Percentiles rank a stretch among this genome's conserved stretches.
phyloP scores from a whole-genome alignment of 1,139 yeast genomes.

The Arxiozyma heterogenica region DNA sequence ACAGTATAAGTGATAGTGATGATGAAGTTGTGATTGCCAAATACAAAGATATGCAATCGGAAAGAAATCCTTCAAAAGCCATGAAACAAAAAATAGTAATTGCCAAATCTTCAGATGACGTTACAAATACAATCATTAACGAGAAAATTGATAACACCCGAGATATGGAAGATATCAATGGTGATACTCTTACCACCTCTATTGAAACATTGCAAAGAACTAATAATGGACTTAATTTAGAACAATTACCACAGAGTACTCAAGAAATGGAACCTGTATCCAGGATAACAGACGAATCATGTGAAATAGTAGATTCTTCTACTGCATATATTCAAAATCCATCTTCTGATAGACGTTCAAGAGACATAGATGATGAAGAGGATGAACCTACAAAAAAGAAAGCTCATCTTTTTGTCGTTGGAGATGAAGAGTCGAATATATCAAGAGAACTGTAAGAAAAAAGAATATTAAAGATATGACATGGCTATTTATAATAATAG shows the following conservation, averaged over 20 bases:
- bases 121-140: not conserved
- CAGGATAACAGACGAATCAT: not conserved
- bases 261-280: not conserved
- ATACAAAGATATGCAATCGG: not conserved
- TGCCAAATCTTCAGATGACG: not conserved
- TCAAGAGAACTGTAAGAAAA: conserved; percentile 1
- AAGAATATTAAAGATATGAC: not conserved
- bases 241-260: not conserved
- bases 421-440: not conserved
- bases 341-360: not conserved
- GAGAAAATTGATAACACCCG: not conserved
- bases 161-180: conserved; percentile 1
- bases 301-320: not conserved
- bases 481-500: not conserved
- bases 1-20: conserved; percentile 2
- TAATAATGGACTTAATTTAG: not conserved
- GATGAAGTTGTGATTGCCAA: conserved; percentile 1
- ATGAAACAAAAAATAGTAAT: not conserved
- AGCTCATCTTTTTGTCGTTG: not conserved
- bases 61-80: not conserved
- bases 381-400: not conserved
- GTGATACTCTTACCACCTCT: not conserved
- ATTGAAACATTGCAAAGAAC: not conserved
- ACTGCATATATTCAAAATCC: not conserved
- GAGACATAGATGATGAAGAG: not conserved